Evolutionary conservation across 371 early-diverging fungal genomes (phyloP), one percentile per base, ranked within the genome.

Genomic region (Mortierella sp.): DNA sequence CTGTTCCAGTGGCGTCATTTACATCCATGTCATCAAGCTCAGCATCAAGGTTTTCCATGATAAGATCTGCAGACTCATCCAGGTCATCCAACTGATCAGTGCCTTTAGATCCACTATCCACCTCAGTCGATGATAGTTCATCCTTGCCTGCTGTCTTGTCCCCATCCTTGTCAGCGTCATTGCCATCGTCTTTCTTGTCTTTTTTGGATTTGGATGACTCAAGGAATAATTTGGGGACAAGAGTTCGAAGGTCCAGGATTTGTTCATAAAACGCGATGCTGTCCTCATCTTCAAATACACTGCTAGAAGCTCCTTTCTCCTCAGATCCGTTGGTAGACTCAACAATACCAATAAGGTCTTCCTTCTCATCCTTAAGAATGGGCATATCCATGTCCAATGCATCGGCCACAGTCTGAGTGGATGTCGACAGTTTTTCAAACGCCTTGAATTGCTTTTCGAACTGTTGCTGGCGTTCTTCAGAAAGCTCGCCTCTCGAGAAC

Each of bases 201-300:
- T 78, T 78, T 28, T 80, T 80, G 24, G 84, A 72, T 53, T 87
- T 87, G 21, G 85, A 74, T 0, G 74, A 76, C 47, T 89, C 91
- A 24, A 97, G 84, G 48, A 97, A 89, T 0, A 95, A 88, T 50
- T 88, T 90, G 13, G 97, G 97, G 5, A 97, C 95, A 32, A 93
- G 80, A 1, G 90, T 86, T 58, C 88, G 85, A 40, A 97, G 86
- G 78, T 96, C 94, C 21, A 94, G 80, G 5, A 96, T 68, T 60
- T 93, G 89, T 67, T 96, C 95, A 75, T 96, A 97, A 82, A 97
- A 97, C 36, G 87, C 86, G 22, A 92, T 88, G 11, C 93, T 90
- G 67, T 96, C 96, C 24, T 96, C 96, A 83, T 97, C 96, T 77
- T 96, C 96, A 93, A 96, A 97, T 19, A 92, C 84, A 33, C 94